A percentile compares a stretch with the other conserved stretches of the same genome.
These are phyloP conservation scores for Articulospora tetracladia DNA, from an alignment of 495 filamentous ascomycete genomes.

Conservation along the genomic window DNA sequence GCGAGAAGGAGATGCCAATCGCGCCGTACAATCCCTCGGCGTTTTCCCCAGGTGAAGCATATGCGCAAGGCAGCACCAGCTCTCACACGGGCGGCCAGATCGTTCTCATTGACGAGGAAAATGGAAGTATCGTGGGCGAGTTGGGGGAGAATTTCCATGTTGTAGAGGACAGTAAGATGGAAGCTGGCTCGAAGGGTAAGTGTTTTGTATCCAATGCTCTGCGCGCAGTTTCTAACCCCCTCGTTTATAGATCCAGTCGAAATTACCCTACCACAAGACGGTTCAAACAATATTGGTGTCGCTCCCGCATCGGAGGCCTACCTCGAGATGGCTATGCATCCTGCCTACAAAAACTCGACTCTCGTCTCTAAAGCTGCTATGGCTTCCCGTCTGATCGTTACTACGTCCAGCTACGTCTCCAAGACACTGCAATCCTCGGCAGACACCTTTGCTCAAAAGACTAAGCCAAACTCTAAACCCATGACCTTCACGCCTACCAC, in stretches of 20 bases:
- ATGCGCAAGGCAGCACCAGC: constrained; percentile 52
- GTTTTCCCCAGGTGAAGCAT: constrained; percentile 76
- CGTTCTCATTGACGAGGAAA: constrained; percentile 92
- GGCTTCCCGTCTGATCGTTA: constrained; percentile 91
- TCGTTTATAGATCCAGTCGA: constrained; percentile 75
- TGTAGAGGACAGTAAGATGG: constrained; percentile 67
- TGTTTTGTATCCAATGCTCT: constrained; percentile 6
- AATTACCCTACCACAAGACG: constrained; percentile 75
- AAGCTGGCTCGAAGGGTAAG: constrained; percentile 83
- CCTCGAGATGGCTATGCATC: constrained; percentile 75
- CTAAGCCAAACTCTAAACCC: constrained; percentile 70
- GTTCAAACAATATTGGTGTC: constrained; percentile 64
- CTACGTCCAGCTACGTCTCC: constrained; percentile 71
- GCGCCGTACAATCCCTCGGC: constrained; percentile 75
- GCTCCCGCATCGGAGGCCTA: constrained; percentile 77
- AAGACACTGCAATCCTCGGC: constrained; percentile 72
- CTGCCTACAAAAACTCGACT: constrained; percentile 80
- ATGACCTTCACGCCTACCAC: constrained; percentile 85
- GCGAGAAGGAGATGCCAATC: constrained; percentile 37
- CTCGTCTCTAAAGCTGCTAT: constrained; percentile 87
- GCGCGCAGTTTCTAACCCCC: background rate
- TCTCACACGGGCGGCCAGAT: constrained; percentile 62
- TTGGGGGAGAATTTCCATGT: constrained; percentile 78
- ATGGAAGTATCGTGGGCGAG: constrained; percentile 93
- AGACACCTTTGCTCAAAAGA: constrained; percentile 74